phyloP scores from a whole-genome alignment of 805 yeast species.

The Dipodascopsis uninucleata region DNA sequence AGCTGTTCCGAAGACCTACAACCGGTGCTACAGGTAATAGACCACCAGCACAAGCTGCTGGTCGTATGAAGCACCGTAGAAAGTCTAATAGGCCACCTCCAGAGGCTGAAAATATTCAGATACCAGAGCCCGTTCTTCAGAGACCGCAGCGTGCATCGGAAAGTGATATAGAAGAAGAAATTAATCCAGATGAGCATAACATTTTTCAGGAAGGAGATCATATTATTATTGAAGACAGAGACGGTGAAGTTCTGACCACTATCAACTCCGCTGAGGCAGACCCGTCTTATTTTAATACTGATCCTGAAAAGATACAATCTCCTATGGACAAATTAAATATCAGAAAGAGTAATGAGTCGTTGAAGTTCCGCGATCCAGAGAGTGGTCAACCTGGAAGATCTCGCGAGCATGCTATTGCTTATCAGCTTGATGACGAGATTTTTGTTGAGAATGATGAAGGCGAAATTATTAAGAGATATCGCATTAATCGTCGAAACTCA shows the following conservation, averaged over 20 bases:
- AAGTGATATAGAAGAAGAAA: slow-evolving; percentile 21
- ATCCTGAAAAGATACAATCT: slow-evolving; percentile 1
- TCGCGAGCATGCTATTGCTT: slow-evolving; percentile 55
- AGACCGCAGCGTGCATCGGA: too few relatives aligned
- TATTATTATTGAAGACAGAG: slow-evolving; percentile 72
- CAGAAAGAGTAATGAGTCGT: slow-evolving; percentile 17
- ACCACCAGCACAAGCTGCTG: slow-evolving; percentile 24
- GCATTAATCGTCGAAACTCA: slow-evolving; percentile 54
- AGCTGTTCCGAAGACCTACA: slow-evolving; percentile 15
- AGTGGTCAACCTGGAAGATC: slow-evolving; percentile 2
- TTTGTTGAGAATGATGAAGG: slow-evolving; percentile 90
- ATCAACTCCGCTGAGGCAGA: slow-evolving; percentile 34
- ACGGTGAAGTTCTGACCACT: slow-evolving; percentile 69
- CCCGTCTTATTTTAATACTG: slow-evolving; percentile 33
- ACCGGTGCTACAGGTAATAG: slow-evolving; percentile 2
- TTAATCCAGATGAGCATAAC: slow-evolving; percentile 28
- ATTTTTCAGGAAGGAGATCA: slow-evolving; percentile 68
- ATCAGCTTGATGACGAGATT: slow-evolving; percentile 70
- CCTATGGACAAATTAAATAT: too few relatives aligned
- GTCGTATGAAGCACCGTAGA: slow-evolving; percentile 17
- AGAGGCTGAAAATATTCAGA: neutral
- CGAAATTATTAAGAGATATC: slow-evolving; percentile 80
- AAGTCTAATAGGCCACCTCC: neutral
- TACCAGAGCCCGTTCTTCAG: too few relatives aligned
- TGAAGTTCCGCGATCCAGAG: slow-evolving; percentile 6